Evolutionary conservation across 1,139 yeast species (phyloP), one percentile per base, ranked within the genome.

Genomic region (Wickerhamomyces sp.): DNA sequence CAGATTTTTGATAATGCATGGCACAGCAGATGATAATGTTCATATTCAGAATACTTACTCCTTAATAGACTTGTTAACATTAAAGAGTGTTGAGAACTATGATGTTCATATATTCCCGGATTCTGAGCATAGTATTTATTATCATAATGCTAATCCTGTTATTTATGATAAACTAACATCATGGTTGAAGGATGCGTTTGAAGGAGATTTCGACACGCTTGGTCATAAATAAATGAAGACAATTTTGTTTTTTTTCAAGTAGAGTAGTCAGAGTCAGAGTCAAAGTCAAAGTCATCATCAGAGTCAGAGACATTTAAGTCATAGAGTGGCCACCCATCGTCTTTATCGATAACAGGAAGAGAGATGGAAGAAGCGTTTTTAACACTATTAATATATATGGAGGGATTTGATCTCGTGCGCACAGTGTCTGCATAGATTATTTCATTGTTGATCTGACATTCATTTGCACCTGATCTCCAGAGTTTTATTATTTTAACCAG

Each of bases 21-120:
- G 99, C 1, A 85, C 98, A 0, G 95, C 95, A 3, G 99, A 93
- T 65, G 99, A 94, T 62, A 93, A 93, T 64, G 99, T 93, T 27
- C 99, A 93, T 66, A 69, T 90, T 51, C 96, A 90, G 62, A 90
- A 93, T 65, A 84, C 95, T 37, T 72, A 84, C 53, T 78, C 83
- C 60, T 67, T 93, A 36, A 58, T 93, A 26, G 97, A 94, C 63
- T 65, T 77, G 47, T 70, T 93, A 42, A 84, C 89, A 58, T 41
- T 75, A 44, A 67, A 70, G 23, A 71, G 70, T 9, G 77, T 89
- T 10, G 90, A 84, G 55, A 93, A 93, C 64, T 93, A 85, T 62
- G 99, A 93, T 57, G 76, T 90, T 60, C 94, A 86, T 53, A 78
- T 91, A 31, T 93, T 88, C 69, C 96, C 99, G 0, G 99, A 94